Evolutionary conservation across 495 filamentous ascomycete genomes (phyloP).

Genomic region (Podospora sp.): DNA sequence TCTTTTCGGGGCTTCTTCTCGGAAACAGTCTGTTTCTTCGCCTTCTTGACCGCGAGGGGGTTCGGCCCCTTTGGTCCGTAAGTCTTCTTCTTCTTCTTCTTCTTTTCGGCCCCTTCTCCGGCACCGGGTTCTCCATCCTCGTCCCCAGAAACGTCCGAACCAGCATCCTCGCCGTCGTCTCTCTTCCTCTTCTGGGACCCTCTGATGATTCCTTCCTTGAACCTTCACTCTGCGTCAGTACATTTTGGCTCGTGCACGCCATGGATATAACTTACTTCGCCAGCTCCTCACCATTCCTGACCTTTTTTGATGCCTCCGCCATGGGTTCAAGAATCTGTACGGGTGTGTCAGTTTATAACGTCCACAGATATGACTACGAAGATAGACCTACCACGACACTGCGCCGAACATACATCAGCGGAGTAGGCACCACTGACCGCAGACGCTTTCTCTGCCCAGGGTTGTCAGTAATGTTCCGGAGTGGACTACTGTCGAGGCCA

Average conservation of each 20-base stretch:
- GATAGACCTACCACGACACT: constrained; percentile 73
- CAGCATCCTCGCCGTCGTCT: constrained; percentile 51
- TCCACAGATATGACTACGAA: background rate
- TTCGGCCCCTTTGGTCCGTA: constrained; percentile 83
- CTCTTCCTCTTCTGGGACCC: constrained; percentile 53
- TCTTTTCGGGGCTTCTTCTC: constrained; percentile 26
- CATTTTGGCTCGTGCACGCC: background rate
- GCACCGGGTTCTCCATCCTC: constrained; percentile 30
- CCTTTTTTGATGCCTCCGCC: constrained; percentile 62
- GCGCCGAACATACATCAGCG: constrained; percentile 76
- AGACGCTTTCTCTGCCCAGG: constrained; percentile 30
- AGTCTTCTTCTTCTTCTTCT: constrained; percentile 60
- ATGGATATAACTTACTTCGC: constrained; percentile 65
- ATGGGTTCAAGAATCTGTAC: constrained; percentile 72
- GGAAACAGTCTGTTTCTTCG: constrained; percentile 29
- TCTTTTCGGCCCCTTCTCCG: constrained; percentile 35
- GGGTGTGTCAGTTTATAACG: background rate
- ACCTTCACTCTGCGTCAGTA: constrained; percentile 21
- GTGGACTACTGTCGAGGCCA: background rate
- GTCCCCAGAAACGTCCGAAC: constrained; percentile 28
- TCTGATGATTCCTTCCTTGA: constrained; percentile 35
- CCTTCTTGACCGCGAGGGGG: constrained; percentile 85
- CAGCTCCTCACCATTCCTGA: constrained; percentile 68
- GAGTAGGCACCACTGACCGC: constrained; percentile 39
- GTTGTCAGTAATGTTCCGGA: background rate